A percentile compares a stretch with the other conserved stretches of the same genome.
Evolutionary conservation across 202 grass and related monocot species (phyloP).

Genomic region (Saccharum hybrid): DNA sequence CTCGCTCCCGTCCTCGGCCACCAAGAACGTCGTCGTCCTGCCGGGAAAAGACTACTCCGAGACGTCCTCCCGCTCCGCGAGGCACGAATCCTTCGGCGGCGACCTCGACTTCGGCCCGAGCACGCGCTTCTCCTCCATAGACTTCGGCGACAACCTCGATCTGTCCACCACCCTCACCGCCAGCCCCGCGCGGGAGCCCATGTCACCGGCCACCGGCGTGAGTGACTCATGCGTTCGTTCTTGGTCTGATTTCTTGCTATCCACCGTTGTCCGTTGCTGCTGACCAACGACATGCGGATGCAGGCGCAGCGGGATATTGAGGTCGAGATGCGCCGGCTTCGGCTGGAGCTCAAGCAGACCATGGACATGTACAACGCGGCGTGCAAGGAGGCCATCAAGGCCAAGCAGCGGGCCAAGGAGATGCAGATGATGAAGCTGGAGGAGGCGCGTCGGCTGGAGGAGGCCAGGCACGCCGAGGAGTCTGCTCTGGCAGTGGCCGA

Average conservation of each 20-base stretch:
- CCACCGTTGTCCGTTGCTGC: background rate
- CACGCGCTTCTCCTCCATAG: conserved; percentile 58
- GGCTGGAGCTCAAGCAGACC: conserved; percentile 87
- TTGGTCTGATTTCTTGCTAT: background rate
- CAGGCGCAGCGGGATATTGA: conserved; percentile 67
- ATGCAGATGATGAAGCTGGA: conserved; percentile 72
- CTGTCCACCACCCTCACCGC: conserved; percentile 24
- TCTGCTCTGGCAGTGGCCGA: conserved; percentile 49
- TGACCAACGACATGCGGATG: background rate
- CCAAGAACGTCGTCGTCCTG: background rate
- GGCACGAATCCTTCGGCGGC: conserved; percentile 48
- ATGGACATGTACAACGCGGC: conserved; percentile 98
- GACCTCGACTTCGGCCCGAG: conserved; percentile 65
- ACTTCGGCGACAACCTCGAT: conserved; percentile 63
- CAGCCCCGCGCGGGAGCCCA: conserved; percentile 46
- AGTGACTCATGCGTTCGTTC: conserved; percentile 8
- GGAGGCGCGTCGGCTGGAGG: conserved; percentile 70
- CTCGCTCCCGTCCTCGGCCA: conserved; percentile 29
- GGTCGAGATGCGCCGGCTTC: conserved; percentile 80
- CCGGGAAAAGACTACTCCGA: conserved; percentile 10
- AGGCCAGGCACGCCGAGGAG: conserved; percentile 71
- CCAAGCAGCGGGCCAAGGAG: conserved; percentile 84
- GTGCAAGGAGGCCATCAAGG: conserved; percentile 82
- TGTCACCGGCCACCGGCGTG: conserved; percentile 49
- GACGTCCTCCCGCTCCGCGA: background rate